Evolutionary conservation across 441 rosid genomes (phyloP), one percentile per base, ranked within the genome.

Genomic region (Corymbia citriodora): DNA sequence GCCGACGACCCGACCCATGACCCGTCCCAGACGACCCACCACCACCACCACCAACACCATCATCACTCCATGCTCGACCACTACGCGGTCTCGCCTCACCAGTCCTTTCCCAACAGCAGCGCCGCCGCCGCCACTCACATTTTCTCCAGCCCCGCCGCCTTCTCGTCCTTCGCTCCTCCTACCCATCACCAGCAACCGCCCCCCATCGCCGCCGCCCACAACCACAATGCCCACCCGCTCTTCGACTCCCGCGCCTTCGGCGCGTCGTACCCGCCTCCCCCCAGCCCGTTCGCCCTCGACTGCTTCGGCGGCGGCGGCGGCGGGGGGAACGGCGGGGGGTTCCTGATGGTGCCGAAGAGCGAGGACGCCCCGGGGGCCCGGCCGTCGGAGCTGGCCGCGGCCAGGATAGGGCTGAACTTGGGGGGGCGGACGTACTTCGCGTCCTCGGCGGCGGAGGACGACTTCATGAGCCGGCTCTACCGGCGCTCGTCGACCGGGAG

Each of bases 351-450:
- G 7, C 99, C 99, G 2, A 98, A 97, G 93, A 92, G 93, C 25
- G 99, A 98, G 91, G 97, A 97, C 48, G 92, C 92, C 48, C 91
- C 91, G 87, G 90, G 61, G 90, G 88, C 40, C 48, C 61, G 27
- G 29, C 54, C 88, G 1, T 63, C 94, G 27, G 97, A 96, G 89
- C 94, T 92, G 87, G 91, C 96, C 6, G 93, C 79, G 12, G 52
- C 98, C 2, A 92, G 99, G 91, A 96, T 98, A 55, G 99, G 99
- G 16, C 96, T 98, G 6, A 96, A 98, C 91, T 92, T 98, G 99
- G 23, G 99, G 23, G 98, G 99, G 7, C 93, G 99, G 90, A 97
- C 99, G 10, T 98, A 97, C 90, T 97, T 97, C 93, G 96, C 99
- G 3, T 96, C 99, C 90, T 97, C 97, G 93, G 96, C 99, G 1